Conservation (phyloP, 306 rosid species). For the Vigna angularis region DNA sequence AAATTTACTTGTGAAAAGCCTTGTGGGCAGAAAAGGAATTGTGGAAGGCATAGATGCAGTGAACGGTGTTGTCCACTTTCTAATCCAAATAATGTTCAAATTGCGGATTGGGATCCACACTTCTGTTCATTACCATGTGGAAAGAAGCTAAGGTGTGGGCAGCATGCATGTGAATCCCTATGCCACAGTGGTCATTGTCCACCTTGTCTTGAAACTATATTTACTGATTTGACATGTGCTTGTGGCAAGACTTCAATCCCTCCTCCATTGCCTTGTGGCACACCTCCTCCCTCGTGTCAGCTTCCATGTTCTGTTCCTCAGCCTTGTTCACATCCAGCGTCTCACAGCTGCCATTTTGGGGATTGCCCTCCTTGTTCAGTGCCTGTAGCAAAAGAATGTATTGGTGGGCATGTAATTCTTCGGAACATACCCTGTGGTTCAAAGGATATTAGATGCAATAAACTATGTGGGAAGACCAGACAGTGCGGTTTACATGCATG, state of each 20-base stretch:
- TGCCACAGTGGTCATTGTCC: slow-evolving; percentile 97
- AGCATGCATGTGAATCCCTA: slow-evolving; percentile 78
- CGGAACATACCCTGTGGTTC: slow-evolving; percentile 93
- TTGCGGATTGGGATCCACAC: slow-evolving; percentile 85
- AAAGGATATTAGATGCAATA: slow-evolving; percentile 85
- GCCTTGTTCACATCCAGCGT: slow-evolving; percentile 85
- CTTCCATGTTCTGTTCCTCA: slow-evolving; percentile 85
- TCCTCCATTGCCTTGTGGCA: slow-evolving; percentile 93
- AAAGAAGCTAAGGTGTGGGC: slow-evolving; percentile 85
- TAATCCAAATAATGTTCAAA: slow-evolving; percentile 49
- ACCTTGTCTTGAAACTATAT: slow-evolving; percentile 89
- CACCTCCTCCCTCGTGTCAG: slow-evolving; percentile 81
- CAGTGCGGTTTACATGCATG: slow-evolving; percentile 92
- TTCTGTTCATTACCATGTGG: slow-evolving; percentile 80
- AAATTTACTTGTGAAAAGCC: slow-evolving; percentile 78
- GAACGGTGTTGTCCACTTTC: slow-evolving; percentile 88
- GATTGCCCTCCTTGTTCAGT: slow-evolving; percentile 88
- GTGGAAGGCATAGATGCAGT: slow-evolving; percentile 94
- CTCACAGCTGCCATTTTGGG: slow-evolving; percentile 96
- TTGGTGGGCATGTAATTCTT: slow-evolving; percentile 89
- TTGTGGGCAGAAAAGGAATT: slow-evolving; percentile 84
- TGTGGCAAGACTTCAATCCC: slow-evolving; percentile 86
- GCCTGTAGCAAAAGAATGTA: slow-evolving; percentile 86
- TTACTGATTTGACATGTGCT: slow-evolving; percentile 83
- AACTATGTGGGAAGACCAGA: slow-evolving; percentile 92